Conservation (phyloP, 2,329 filamentous ascomycete species). For the Coniochaeta pulveracea region DNA sequence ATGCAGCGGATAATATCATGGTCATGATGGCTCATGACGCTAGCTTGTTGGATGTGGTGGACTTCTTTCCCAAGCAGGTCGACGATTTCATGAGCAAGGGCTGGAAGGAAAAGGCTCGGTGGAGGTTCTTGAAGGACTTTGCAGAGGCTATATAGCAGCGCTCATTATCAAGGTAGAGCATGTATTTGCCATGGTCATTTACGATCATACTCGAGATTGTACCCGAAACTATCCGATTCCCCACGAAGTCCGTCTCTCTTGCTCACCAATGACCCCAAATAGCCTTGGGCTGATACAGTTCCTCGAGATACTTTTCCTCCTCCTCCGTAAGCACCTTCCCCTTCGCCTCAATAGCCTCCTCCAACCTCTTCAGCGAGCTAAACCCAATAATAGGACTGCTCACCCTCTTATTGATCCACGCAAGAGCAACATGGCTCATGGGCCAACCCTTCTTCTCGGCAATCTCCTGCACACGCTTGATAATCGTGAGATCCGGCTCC, state of each 20-base stretch:
- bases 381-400: constrained; percentile 51
- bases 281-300: constrained; percentile 44
- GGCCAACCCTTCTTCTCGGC: constrained; percentile 18
- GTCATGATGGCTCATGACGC: constrained; percentile 36
- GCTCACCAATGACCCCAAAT: constrained; percentile 27
- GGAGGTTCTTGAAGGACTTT: constrained; percentile 40
- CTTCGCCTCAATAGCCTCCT: constrained; percentile 41
- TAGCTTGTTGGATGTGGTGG: constrained; percentile 26
- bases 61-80: constrained; percentile 36
- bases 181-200: no score
- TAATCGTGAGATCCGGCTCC: constrained; percentile 20
- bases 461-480: constrained; percentile 15
- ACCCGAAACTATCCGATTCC: no score
- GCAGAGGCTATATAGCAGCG: no score
- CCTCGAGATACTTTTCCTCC: constrained; percentile 51
- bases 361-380: constrained; percentile 44
- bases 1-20: constrained; percentile 30
- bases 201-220: no score
- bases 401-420: constrained; percentile 46
- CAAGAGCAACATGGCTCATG: constrained; percentile 42
- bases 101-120: constrained; percentile 31
- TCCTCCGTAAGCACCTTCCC: constrained; percentile 40
- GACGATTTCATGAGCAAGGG: constrained; percentile 33
- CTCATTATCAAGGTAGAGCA: no score
- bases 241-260: no score